Percentiles rank a stretch among this genome's conserved stretches.
Evolutionary conservation across 768 basidiomycete genomes (phyloP).

Genomic region (Lyophyllum decastes): DNA sequence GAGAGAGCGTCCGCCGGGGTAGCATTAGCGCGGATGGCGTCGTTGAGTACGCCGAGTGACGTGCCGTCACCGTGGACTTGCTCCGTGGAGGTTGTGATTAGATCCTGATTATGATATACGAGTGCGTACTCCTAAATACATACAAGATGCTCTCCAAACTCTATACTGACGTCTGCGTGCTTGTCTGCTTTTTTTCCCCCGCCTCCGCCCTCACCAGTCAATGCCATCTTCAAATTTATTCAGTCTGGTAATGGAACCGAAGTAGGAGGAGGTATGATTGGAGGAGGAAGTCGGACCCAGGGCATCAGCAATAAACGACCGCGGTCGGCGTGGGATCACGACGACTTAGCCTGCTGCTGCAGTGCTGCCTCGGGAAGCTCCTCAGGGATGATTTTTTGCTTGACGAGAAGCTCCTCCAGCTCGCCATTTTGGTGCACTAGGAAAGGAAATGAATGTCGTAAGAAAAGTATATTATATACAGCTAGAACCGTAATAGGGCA

Average conservation of each 20-base stretch:
- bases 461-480: neutral
- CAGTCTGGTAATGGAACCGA: neutral
- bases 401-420: conserved; percentile 77
- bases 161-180: conserved; percentile 1
- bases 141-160: neutral
- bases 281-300: neutral
- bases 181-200: neutral
- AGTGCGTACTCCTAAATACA: conserved; percentile 7
- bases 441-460: neutral
- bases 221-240: neutral
- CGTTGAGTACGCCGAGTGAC: conserved; percentile 46
- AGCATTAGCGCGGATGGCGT: conserved; percentile 49
- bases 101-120: neutral
- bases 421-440: conserved; percentile 97
- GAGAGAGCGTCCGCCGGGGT: conserved; percentile 70
- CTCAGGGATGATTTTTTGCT: conserved; percentile 70
- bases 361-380: conserved; percentile 9
- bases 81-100: no score
- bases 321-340: neutral
- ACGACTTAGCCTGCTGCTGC: neutral
- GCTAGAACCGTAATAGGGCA: neutral
- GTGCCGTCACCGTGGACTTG: neutral
- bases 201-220: neutral
- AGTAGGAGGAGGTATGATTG: neutral
- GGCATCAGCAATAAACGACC: no score